These are phyloP conservation scores for Elaphomyces granulatus DNA, from an alignment of 495 filamentous ascomycete genomes.

Conservation along the genomic window DNA sequence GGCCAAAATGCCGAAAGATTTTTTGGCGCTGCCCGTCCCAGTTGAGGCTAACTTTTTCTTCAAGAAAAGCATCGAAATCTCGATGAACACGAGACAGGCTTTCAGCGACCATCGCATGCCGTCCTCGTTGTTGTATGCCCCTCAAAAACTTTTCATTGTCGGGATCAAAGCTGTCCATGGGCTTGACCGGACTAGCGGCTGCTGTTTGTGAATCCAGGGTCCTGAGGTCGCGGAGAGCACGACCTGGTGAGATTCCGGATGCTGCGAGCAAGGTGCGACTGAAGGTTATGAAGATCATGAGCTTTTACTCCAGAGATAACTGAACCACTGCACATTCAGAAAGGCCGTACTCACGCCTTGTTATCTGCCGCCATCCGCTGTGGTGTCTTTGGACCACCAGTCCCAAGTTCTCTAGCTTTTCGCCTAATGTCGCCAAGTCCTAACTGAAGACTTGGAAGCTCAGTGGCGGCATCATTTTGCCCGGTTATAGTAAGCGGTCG, in stretches of 20 bases:
- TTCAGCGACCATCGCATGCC: constrained; percentile 78
- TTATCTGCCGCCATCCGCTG: constrained; percentile 38
- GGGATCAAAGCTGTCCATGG: constrained; percentile 42
- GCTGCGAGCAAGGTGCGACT: constrained; percentile 77
- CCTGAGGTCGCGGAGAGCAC: constrained; percentile 64
- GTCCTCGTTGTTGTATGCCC: constrained; percentile 77
- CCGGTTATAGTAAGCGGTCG: constrained; percentile 25
- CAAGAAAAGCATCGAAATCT: constrained; percentile 85
- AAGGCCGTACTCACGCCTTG: constrained; percentile 42
- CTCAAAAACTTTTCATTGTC: constrained; percentile 73
- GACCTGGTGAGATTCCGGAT: constrained; percentile 70
- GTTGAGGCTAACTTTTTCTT: constrained; percentile 86
- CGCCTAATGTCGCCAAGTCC: constrained; percentile 78
- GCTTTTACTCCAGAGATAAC: neutral
- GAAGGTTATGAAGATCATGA: neutral
- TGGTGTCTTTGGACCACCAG: constrained; percentile 28
- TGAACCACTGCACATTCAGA: neutral
- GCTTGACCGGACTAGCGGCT: constrained; percentile 27
- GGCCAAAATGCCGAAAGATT: constrained; percentile 93
- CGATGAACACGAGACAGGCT: constrained; percentile 69
- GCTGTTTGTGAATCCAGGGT: constrained; percentile 35
- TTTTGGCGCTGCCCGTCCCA: constrained; percentile 86
- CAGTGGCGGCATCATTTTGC: constrained; percentile 25
- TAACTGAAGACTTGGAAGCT: constrained; percentile 51
- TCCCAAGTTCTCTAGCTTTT: constrained; percentile 63